Evolutionary conservation across 1,139 yeast species (phyloP), one percentile per base, ranked within the genome.

Genomic region (Sugiyamaella neomexicana): DNA sequence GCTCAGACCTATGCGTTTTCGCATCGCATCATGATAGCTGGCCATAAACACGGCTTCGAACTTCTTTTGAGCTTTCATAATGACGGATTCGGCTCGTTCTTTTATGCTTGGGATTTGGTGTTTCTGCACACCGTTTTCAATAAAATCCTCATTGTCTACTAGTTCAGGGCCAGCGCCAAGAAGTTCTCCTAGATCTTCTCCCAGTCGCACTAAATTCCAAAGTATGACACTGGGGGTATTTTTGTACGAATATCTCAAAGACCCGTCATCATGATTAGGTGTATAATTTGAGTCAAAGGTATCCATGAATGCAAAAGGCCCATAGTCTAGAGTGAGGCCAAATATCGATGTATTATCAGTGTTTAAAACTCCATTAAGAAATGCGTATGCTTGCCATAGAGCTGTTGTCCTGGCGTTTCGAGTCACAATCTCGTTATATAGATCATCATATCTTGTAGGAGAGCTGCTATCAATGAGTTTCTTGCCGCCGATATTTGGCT

Each of bases 281-380:
- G 97, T 87, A 67, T 80, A 91, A 52, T 79, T 71, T 6, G 95
- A 91, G 65, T 89, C 85, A 67, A 85, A 93, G 55, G 81, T 81
- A 66, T 91, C 97, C 83, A 87, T 77, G 49, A 90, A 87, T 23
- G 95, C 87, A 72, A 89, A 93, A 1, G 99, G 99, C 2, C 99
- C 99, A 68, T 86, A 93, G 70, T 93, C 99, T 72, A 93, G 81
- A 0, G 96, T 82, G 13, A 91, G 74, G 0, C 99, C 99, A 45
- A 86, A 67, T 6, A 93, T 77, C 0, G 97, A 89, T 0, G 97
- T 89, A 67, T 93, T 93, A 67, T 93, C 99, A 0, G 98, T 91
- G 67, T 93, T 93, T 57, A 93, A 75, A 1, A 93, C 99, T 5
- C 99, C 99, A 65, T 93, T 93, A 64, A 91, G 72, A 65, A 91